phyloP scores from a whole-genome alignment of 2,329 filamentous ascomycete species.

The Trichophaea hybrida region DNA sequence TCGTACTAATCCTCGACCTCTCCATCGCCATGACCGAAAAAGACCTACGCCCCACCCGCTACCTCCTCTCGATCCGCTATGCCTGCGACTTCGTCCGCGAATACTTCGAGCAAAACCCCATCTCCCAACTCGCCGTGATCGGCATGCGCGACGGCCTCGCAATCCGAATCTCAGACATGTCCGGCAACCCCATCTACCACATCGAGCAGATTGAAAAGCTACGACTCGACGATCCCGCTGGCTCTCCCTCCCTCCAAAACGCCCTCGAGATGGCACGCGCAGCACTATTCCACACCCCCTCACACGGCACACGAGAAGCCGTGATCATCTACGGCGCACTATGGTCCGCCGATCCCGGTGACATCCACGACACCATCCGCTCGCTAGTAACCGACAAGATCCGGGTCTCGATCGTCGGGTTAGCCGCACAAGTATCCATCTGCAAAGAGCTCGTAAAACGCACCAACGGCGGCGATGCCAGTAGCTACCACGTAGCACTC shows the following conservation, averaged over 20 bases:
- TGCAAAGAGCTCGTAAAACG: constrained; percentile 77
- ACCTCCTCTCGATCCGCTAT: constrained; percentile 67
- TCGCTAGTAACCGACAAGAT: constrained; percentile 69
- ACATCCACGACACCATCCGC: constrained; percentile 81
- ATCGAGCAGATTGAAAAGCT: constrained; percentile 59
- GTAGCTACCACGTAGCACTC: constrained; percentile 65
- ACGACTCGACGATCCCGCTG: constrained; percentile 52
- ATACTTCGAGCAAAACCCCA: constrained; percentile 97
- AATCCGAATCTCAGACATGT: constrained; percentile 71
- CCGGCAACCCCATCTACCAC: constrained; percentile 81
- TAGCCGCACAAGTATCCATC: constrained; percentile 82
- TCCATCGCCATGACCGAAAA: constrained; percentile 91
- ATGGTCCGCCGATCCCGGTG: constrained; percentile 78
- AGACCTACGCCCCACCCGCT: constrained; percentile 77
- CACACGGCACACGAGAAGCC: constrained; percentile 84
- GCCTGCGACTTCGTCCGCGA: constrained; percentile 79
- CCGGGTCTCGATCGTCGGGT: constrained; percentile 73
- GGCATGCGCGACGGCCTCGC: constrained; percentile 89
- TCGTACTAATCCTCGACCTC: constrained; percentile 81
- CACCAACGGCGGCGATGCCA: constrained; percentile 66
- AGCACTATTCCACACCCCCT: constrained; percentile 79
- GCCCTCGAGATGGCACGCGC: constrained; percentile 90
- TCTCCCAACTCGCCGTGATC: constrained; percentile 83
- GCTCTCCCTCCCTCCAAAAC: constrained; percentile 76
- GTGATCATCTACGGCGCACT: constrained; percentile 85